Evolutionary conservation across 352 stramenopile species (phyloP).

Genomic region (Globisporangium orthogonon): DNA sequence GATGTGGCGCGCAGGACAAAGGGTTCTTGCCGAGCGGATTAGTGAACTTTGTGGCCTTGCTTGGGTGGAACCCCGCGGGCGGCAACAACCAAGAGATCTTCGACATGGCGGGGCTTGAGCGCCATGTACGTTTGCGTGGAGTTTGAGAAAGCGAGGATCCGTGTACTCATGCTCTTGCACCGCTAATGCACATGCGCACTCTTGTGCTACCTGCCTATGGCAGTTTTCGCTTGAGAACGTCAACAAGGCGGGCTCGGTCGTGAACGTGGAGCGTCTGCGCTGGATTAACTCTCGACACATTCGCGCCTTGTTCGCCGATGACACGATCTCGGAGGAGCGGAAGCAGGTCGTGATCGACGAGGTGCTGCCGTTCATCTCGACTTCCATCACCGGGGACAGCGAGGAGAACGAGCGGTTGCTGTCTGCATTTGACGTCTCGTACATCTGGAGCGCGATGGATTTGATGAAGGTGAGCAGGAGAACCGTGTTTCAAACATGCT

Average conservation of each 20-base stretch:
- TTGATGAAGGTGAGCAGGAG: constrained; percentile 63
- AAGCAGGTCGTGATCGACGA: constrained; percentile 47
- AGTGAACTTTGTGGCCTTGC: constrained; percentile 97
- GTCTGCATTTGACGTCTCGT: constrained; percentile 49
- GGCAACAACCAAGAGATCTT: constrained; percentile 98
- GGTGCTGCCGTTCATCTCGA: constrained; percentile 61
- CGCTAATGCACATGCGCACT: neutral
- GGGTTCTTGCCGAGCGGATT: constrained; percentile 94
- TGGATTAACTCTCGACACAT: constrained; percentile 90
- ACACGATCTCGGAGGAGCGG: constrained; percentile 27
- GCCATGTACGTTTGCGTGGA: constrained; percentile 25
- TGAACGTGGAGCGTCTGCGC: constrained; percentile 79
- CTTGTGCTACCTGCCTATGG: neutral
- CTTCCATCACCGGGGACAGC: constrained; percentile 21
- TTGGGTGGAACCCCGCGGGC: constrained; percentile 94
- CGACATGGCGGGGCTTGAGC: constrained; percentile 86
- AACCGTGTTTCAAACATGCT: neutral
- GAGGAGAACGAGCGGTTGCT: constrained; percentile 19
- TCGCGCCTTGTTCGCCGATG: constrained; percentile 57
- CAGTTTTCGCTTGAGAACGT: constrained; percentile 84
- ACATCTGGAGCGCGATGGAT: constrained; percentile 70
- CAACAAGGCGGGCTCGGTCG: constrained; percentile 86
- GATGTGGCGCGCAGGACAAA: constrained; percentile 66
- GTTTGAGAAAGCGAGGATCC: neutral
- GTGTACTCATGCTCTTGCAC: neutral